Evolutionary conservation across 768 basidiomycete genomes (phyloP), one percentile per base, ranked within the genome.

Genomic region (Collybia nuda): DNA sequence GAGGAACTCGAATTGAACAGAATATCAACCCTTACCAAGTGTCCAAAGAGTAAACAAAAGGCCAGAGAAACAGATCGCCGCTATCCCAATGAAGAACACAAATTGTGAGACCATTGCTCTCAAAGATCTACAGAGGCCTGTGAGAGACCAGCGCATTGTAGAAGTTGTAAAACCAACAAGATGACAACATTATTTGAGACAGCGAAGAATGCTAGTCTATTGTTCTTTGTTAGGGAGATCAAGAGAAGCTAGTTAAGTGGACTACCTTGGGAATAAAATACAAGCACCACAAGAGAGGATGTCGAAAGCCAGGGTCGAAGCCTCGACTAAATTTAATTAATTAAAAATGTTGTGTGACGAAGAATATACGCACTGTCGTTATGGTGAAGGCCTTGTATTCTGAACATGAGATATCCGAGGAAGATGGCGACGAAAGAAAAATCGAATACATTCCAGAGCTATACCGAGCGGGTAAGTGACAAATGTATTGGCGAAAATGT

Each of bases 401-500:
- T 80, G 51, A 92, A 67, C 6, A 65, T 75, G 2, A 88, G 62
- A 63, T 90, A 96, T 6, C 73, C 74, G 21, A 89, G 59, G 65
- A 88, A 92, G 42, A 93, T 73, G 21, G 82, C 51, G 53, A 84
- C 77, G 63, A 91, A 91, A 0, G 80, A 76, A 19, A 88, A 84
- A 67, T 91, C 93, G 57, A 95, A 93, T 5, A 83, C 86, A 62
- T 93, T 95, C 93, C 93, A 96, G 55, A 94, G 83, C 90, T 94
- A 57, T 17, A 43, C 37, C 22, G 15, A 43, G 46, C 22, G 28
- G 40, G 45, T 47, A 12, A 48, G 32, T 44, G 41, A 48, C 35
- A 37, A 15, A 45, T 37, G 12, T 29, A 28, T 15, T 22, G 32
- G 8, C 2, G n/a, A 1, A 28, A 56, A 54, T 14, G 15, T 14